phyloP scores from a whole-genome alignment of 1,284 basidiomycete genomes.

The Cystobasidium slooffiae region DNA sequence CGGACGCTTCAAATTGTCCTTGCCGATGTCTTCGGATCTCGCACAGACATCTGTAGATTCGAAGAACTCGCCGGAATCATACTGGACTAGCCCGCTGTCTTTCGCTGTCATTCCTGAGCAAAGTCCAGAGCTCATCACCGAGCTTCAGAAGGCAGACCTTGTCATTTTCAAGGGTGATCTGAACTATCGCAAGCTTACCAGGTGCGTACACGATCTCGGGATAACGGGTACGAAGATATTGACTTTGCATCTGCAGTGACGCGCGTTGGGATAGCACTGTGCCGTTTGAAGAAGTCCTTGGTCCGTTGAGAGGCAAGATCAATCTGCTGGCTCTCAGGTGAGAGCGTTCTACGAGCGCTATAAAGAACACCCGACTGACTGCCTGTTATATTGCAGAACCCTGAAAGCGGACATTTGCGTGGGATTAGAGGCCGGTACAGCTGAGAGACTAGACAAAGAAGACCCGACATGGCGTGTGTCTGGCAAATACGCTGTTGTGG shows the following conservation, averaged over 20 bases:
- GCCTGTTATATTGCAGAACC: constrained; percentile 63
- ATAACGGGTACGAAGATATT: neutral
- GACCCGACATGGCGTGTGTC: constrained; percentile 78
- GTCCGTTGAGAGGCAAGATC: constrained; percentile 59
- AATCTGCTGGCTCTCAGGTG: constrained; percentile 33
- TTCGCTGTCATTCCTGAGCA: constrained; percentile 76
- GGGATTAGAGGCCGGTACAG: constrained; percentile 69
- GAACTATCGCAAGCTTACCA: constrained; percentile 82
- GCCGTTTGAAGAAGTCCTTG: constrained; percentile 76
- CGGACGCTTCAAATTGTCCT: constrained; percentile 32
- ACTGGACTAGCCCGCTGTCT: constrained; percentile 82
- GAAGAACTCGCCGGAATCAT: constrained; percentile 54
- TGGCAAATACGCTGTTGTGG: constrained; percentile 70
- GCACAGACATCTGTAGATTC: constrained; percentile 1
- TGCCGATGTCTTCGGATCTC: constrained; percentile 5
- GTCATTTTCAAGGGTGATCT: constrained; percentile 97
- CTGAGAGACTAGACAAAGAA: constrained; percentile 68
- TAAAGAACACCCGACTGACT: constrained; percentile 61
- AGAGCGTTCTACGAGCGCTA: neutral
- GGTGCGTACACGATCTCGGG: neutral
- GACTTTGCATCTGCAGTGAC: constrained; percentile 64
- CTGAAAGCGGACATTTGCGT: constrained; percentile 96
- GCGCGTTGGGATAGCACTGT: constrained; percentile 84
- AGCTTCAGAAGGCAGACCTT: constrained; percentile 70
- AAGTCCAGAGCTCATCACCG: constrained; percentile 66